Evolutionary conservation across 176 grass and related monocot genomes (phyloP), one percentile per base, ranked within the genome.

Genomic region (Aegilops speltoides): DNA sequence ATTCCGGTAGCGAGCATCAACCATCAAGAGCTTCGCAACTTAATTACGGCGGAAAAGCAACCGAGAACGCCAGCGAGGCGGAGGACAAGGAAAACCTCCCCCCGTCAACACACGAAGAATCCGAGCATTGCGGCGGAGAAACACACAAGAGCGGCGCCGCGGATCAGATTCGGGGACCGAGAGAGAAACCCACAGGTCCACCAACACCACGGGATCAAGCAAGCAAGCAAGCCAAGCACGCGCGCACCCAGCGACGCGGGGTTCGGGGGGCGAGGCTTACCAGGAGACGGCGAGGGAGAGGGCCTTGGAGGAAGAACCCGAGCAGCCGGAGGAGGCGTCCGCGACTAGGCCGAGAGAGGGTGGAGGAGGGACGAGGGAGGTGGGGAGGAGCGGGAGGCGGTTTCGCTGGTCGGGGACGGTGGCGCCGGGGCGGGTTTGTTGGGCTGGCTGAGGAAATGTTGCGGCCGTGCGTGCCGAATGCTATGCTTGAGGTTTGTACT

Each of bases 161-260:
- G 64, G 84, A 86, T 82, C 77, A n/a, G 84, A 71, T 86, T 82
- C 52, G 12, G 54, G 52, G 25, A 29, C 45, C 70, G 31, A 61
- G 10, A 31, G 29, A 62, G 16, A 61, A 43, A 19, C 17, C 52
- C 52, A 43, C 41, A 6, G 1, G 52, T 56, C 16, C 78, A 24
- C 33, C 23, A 83, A 72, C 26, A 24, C 26, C 24, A 22, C 36
- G 52, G 26, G 20, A 88, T 59, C 65, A 33, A n/a, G 28, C 79
- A 28, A 83, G 28, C 79, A 28, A 83, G 37, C 13, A 24, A 10
- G 63, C 82, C 78, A 80, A 31, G 37, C 13, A 24, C 17, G 79
- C 82, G 33, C 31, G 67, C n/a, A 11, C 50, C 54, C 32, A 4
- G 69, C 56, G 68, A 76, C 57, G 40, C 14, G 8, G 28, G 38